Evolutionary conservation across 2,329 filamentous ascomycete genomes (phyloP), one percentile per base, ranked within the genome.

Genomic region (Teratosphaeriaceae sp.): DNA sequence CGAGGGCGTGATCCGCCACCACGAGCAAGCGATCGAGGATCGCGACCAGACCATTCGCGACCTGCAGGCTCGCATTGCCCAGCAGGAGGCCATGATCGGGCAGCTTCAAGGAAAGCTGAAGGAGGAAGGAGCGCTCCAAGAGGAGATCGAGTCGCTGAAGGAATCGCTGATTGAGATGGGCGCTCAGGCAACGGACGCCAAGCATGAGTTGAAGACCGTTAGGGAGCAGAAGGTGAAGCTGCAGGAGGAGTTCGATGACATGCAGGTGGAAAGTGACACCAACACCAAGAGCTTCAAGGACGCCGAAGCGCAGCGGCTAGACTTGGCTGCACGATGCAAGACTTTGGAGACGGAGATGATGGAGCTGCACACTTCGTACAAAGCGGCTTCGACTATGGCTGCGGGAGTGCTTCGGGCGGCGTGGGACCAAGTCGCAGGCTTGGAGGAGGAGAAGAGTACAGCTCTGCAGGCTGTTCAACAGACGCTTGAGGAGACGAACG

Each of bases 61-160:
- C 12, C 70, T 4, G 77, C 78, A 20, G 76, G 78, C 43, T 82
- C 84, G 61, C n/a, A 72, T 86, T 58, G 85, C 82, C 13, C 85
- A 92, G 44, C 76, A 82, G 56, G 86, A 90, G n/a, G 89, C 95
- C 56, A 89, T 97, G 65, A 85, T 96, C 45, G 88, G 38, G 37
- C 47, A 42, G 35, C 38, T 57, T 6, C 43, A 56, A 21, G 48
- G 42, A 9, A 49, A 51, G 40, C 38, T 59, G 27, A 50, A 51
- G 41, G 53, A 46, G n/a, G 50, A 59, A 38, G 49, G 53, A 9
- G 48, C 33, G 12, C 43, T 61, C 8, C 43, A 50, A 24, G 53
- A 58, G 31, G 43, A 53, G 42, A 54, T 61, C 8, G 54, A 60
- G 31, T 47, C 41, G 13, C 30, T 56, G 22, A 48, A 49, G 33